These are phyloP conservation scores for Nakaseomyces nivariensis DNA, from an alignment of 1,139 yeast genomes.

Conservation along the genomic window DNA sequence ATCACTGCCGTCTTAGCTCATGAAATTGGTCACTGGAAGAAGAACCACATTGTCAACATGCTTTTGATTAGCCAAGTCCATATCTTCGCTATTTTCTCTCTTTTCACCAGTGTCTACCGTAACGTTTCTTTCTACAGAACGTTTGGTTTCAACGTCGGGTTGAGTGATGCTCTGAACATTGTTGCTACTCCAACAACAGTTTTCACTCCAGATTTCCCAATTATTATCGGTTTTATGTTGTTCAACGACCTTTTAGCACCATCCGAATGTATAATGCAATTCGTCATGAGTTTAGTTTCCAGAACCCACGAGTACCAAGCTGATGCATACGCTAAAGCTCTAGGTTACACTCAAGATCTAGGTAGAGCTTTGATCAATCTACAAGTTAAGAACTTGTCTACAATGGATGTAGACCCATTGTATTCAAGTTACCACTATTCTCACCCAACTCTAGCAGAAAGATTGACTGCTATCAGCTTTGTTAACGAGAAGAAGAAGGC, in stretches of 20 bases:
- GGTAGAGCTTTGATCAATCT: slow-evolving; percentile 64
- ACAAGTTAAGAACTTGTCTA: slow-evolving; percentile 69
- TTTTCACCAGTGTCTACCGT: slow-evolving; percentile 70
- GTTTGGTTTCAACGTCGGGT: slow-evolving; percentile 54
- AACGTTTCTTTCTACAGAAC: slow-evolving; percentile 68
- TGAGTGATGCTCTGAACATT: neutral
- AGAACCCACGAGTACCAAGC: slow-evolving; percentile 92
- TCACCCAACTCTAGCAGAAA: slow-evolving; percentile 85
- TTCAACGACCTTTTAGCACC: slow-evolving; percentile 72
- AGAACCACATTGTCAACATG: slow-evolving; percentile 71
- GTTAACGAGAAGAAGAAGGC: slow-evolving; percentile 36
- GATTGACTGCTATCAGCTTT: slow-evolving; percentile 63
- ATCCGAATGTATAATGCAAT: slow-evolving; percentile 56
- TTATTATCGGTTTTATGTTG: slow-evolving; percentile 67
- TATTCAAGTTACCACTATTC: slow-evolving; percentile 83
- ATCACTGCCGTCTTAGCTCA: slow-evolving; percentile 93
- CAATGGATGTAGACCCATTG: slow-evolving; percentile 81
- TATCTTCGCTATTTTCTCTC: slow-evolving; percentile 51
- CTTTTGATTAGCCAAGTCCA: slow-evolving; percentile 56
- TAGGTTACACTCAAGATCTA: slow-evolving; percentile 63
- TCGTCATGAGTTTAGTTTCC: slow-evolving; percentile 56
- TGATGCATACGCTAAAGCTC: slow-evolving; percentile 67
- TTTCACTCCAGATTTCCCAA: slow-evolving; percentile 44
- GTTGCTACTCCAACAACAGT: slow-evolving; percentile 16
- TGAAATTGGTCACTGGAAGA: slow-evolving; percentile 96